These are phyloP conservation scores for Boechera retrofracta DNA, from an alignment of 345 rosid genomes.

Conservation along the genomic window DNA sequence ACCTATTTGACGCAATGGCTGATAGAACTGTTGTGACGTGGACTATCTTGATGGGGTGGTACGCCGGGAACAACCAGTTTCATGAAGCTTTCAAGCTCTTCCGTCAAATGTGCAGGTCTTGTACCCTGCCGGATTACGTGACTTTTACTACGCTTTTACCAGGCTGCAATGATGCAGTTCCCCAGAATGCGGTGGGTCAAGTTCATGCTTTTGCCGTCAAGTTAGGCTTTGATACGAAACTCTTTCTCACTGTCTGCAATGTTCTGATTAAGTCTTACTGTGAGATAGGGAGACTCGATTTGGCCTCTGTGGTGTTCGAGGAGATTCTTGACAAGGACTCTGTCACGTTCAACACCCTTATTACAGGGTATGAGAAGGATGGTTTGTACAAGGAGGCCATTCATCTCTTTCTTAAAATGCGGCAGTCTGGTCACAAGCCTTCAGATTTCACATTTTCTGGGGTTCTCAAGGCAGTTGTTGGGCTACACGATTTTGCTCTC, in stretches of 20 bases:
- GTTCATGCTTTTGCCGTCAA: constrained; percentile 62
- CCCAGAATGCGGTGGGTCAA: constrained; percentile 49
- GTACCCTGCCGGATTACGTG: no score
- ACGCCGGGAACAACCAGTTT: no score
- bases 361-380: constrained; percentile 68
- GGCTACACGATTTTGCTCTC: constrained; percentile 54
- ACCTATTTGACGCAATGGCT: no score
- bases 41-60: no score
- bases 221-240: constrained; percentile 51
- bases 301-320: constrained; percentile 56
- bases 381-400: constrained; percentile 60
- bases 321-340: constrained; percentile 65
- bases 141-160: no score
- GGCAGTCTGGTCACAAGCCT: constrained; percentile 57
- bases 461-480: constrained; percentile 61
- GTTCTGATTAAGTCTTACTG: constrained; percentile 78
- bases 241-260: constrained; percentile 59
- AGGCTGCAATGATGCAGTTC: constrained; percentile 33
- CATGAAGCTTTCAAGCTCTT: no score
- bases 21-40: no score
- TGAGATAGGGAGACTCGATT: constrained; percentile 53
- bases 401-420: constrained; percentile 56
- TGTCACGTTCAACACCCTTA: constrained; percentile 75
- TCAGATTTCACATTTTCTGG: constrained; percentile 90
- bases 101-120: no score